Evolutionary conservation across 2,329 filamentous ascomycete species (phyloP).

Genomic region (Verticillium nubilum): DNA sequence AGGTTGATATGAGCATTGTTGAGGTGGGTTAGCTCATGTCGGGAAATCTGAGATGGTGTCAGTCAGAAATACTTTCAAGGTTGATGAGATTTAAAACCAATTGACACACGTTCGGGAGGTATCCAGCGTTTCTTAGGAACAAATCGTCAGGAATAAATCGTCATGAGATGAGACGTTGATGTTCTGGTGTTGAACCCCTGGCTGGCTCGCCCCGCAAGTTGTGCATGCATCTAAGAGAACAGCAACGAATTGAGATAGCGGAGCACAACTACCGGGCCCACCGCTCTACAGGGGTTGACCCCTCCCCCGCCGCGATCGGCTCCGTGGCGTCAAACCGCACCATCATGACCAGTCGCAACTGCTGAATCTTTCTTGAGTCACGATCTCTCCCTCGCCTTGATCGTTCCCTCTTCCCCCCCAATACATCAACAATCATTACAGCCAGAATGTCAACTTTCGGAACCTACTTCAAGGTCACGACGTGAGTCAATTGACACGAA

Average conservation of each 20-base stretch:
- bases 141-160: too few species aligned
- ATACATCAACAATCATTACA: conserved; percentile 2
- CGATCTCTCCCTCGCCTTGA: not conserved
- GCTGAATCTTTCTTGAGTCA: conserved; percentile 8
- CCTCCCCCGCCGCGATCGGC: conserved; percentile 3
- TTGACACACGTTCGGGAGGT: not conserved
- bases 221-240: not conserved
- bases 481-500: conserved; percentile 44
- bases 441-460: conserved; percentile 81
- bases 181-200: not conserved
- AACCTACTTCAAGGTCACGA: conserved; percentile 74
- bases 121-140: too few species aligned
- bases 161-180: not conserved
- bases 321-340: not conserved
- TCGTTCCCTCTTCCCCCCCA: not conserved
- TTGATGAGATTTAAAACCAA: not conserved
- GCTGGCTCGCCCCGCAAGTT: not conserved
- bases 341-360: not conserved
- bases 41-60: not conserved
- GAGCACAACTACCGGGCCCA: not conserved
- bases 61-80: not conserved
- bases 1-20: conserved; percentile 1
- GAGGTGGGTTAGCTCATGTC: too few species aligned
- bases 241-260: not conserved
- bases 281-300: not conserved